These are phyloP conservation scores for Davidsoniella virescens DNA, from an alignment of 2,329 filamentous ascomycete genomes.

Conservation along the genomic window DNA sequence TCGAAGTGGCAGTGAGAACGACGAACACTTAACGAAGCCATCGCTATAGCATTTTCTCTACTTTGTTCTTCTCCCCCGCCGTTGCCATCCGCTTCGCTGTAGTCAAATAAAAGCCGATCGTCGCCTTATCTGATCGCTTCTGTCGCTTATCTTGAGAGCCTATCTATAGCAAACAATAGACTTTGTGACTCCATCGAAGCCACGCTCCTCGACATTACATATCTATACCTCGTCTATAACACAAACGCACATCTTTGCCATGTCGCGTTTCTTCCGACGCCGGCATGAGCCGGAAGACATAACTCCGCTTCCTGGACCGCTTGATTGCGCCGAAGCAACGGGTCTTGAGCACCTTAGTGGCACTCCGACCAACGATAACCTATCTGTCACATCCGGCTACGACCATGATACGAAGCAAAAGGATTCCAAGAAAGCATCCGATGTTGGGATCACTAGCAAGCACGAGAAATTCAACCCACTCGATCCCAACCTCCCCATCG, in stretches of 20 bases:
- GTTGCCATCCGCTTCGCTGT: too few species aligned
- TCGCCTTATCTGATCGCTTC: too few species aligned
- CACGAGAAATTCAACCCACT: constrained; percentile 15
- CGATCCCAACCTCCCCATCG: constrained; percentile 51
- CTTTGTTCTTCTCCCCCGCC: too few species aligned
- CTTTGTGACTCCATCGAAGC: too few species aligned
- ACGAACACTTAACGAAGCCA: too few species aligned
- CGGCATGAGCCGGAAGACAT: constrained; percentile 30
- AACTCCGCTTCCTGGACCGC: constrained; percentile 25
- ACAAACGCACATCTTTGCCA: neutral
- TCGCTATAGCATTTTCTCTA: too few species aligned
- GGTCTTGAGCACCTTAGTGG: constrained; percentile 28
- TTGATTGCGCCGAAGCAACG: constrained; percentile 24
- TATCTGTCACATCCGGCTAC: neutral
- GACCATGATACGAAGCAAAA: constrained; percentile 17
- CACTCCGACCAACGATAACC: constrained; percentile 36
- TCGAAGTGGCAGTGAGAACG: too few species aligned
- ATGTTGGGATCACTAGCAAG: neutral
- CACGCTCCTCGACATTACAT: neutral
- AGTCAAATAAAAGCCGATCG: too few species aligned
- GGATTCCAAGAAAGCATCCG: neutral
- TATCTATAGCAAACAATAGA: too few species aligned
- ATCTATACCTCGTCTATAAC: neutral
- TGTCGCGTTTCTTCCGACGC: constrained; percentile 26
- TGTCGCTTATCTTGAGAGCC: too few species aligned